A percentile compares a stretch with the other conserved stretches of the same genome.
Conservation (phyloP, 2,329 filamentous ascomycete genomes). For the Neophaeococcomyces aloes region DNA sequence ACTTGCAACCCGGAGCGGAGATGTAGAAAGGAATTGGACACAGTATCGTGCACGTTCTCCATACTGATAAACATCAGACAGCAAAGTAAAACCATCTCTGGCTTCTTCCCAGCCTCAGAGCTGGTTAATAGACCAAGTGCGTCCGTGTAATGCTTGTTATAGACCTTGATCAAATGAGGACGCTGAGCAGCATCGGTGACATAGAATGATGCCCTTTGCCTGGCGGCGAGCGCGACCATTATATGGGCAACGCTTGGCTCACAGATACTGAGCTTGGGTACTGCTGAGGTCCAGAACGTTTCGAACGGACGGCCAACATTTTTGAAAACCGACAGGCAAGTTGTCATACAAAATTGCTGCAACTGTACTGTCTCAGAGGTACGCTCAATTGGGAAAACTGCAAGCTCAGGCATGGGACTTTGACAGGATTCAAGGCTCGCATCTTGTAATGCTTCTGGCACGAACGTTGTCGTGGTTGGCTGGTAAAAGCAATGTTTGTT, state of each 20-base stretch:
- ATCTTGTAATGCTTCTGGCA: background rate
- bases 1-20: slow-evolving; percentile 4
- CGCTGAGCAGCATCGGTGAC: background rate
- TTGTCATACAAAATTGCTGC: slow-evolving; percentile 8
- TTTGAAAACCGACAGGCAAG: slow-evolving; percentile 6
- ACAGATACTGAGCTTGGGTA: slow-evolving; percentile 5
- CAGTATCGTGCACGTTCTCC: slow-evolving; percentile 7
- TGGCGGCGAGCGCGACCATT: slow-evolving; percentile 7
- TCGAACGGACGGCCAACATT: slow-evolving; percentile 6
- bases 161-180: slow-evolving; percentile 1
- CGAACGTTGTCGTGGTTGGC: background rate
- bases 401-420: slow-evolving; percentile 3
- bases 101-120: background rate
- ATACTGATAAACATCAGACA: slow-evolving; percentile 9
- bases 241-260: slow-evolving; percentile 7
- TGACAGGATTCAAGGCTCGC: background rate
- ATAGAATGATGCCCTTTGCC: slow-evolving; percentile 7
- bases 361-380: slow-evolving; percentile 4
- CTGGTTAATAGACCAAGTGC: slow-evolving; percentile 1
- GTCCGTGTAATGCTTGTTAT: slow-evolving; percentile 6
- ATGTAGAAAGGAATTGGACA: slow-evolving; percentile 7
- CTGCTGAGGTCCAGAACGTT: slow-evolving; percentile 6
- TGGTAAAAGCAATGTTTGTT: slow-evolving; percentile 3
- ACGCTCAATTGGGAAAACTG: slow-evolving; percentile 4
- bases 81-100: slow-evolving; percentile 6